Evolutionary conservation across 2,329 filamentous ascomycete species (phyloP), one percentile per base, ranked within the genome.

Genomic region (Aspergillus bombycis): DNA sequence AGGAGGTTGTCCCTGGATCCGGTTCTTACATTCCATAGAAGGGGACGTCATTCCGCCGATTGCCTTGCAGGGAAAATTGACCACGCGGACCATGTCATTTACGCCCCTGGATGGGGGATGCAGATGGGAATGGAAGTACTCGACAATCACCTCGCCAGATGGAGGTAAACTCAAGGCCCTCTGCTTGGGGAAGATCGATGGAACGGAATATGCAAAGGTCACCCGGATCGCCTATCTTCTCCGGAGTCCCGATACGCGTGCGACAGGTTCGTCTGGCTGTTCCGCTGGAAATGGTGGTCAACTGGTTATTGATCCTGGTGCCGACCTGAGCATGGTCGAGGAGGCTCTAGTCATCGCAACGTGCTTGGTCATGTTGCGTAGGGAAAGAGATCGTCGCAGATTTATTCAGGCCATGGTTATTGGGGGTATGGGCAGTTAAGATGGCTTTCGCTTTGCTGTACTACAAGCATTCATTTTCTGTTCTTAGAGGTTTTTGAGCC

Each of bases 361-460:
- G 19, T 87, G 83, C 62, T 68, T 90, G 61, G 74, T 83, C 19
- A 88, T 90, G 87, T 72, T 90, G 68, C 89, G 90, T 82, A 86
- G 85, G 75, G 88, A 90, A 80, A 78, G 88, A 57, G 88, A 90
- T 72, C 78, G 87, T 48, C 78, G 85, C 66, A 79, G 85, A 62
- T 71, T 79, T 63, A 74, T 84, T 57, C 85, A 89, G 78, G 74
- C 82, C 52, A 80, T 81, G 62, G 75, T 81, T 4, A 80, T 86
- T 23, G 68, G 61, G 19, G 57, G 38, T 45, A 34, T 16, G 30
- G 57, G 28, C 5, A 58, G 41, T 2, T 58, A n/a, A 19, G 14
- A 16, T 36, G 14, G 5, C 5, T 16, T 36, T 36, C 14, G 10
- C 9, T 12, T 16, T 26, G 2, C 21, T 48, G 23, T 41, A 41